A percentile compares a stretch with the other conserved stretches of the same genome.
These are phyloP conservation scores for Fusarium praegraminearum DNA, from an alignment of 2,329 filamentous ascomycete species.

Conservation along the genomic window DNA sequence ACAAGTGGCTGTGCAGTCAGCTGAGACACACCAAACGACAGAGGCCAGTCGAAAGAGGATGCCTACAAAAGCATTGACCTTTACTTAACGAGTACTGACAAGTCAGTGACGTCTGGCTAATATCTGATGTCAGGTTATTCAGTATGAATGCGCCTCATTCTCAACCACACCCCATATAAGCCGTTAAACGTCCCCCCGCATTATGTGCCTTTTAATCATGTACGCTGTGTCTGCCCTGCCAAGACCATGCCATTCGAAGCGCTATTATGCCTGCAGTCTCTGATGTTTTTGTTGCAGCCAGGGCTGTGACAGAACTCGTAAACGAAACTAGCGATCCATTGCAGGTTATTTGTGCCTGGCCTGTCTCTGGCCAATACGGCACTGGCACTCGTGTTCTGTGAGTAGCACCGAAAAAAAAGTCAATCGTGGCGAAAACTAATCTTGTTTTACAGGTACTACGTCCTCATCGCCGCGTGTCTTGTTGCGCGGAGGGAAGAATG, in stretches of 20 bases:
- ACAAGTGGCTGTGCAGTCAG: slow-evolving; percentile 30
- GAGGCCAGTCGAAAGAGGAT: slow-evolving; percentile 16
- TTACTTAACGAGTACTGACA: neutral
- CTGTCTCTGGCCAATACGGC: slow-evolving; percentile 68
- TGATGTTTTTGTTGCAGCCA: neutral
- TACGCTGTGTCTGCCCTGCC: slow-evolving; percentile 2
- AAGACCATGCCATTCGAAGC: slow-evolving; percentile 10
- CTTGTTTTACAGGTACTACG: slow-evolving; percentile 66
- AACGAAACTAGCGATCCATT: slow-evolving; percentile 31
- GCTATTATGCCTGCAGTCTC: slow-evolving; percentile 26
- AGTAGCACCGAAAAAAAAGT: slow-evolving; percentile 33
- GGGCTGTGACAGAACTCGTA: neutral
- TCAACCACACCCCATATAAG: neutral
- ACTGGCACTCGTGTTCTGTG: slow-evolving; percentile 65
- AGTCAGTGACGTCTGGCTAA: neutral
- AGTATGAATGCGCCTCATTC: neutral
- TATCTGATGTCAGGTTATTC: neutral
- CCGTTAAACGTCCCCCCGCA: slow-evolving; percentile 8
- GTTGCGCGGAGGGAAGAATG: slow-evolving; percentile 71
- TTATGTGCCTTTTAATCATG: slow-evolving; percentile 3
- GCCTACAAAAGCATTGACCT: slow-evolving; percentile 7
- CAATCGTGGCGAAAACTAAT: neutral
- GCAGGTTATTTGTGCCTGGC: slow-evolving; percentile 68
- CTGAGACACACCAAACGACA: slow-evolving; percentile 8
- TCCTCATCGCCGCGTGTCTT: slow-evolving; percentile 72